These are phyloP conservation scores for Amylocarpus encephaloides DNA, from an alignment of 2,329 filamentous ascomycete genomes.

Conservation along the genomic window DNA sequence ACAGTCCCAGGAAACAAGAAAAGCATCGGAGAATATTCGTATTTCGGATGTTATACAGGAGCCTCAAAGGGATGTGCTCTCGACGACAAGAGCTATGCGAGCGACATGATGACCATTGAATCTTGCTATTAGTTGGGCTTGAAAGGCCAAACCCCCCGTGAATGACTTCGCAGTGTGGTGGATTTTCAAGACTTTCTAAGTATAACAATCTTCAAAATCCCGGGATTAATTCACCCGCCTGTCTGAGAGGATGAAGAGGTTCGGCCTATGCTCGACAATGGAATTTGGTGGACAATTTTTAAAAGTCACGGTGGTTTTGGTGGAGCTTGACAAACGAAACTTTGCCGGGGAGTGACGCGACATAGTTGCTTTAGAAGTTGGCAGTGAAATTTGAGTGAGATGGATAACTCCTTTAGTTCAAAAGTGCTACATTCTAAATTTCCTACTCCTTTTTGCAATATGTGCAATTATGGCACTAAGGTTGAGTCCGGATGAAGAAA, in stretches of 20 bases:
- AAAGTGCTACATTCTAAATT: too few relatives aligned
- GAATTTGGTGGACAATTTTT: too few relatives aligned
- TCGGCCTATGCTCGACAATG: too few relatives aligned
- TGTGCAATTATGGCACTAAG: too few relatives aligned
- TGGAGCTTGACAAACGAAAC: too few relatives aligned
- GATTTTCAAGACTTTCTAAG: conserved; percentile 20
- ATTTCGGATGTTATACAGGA: conserved; percentile 28
- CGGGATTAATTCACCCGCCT: not conserved
- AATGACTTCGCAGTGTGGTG: conserved; percentile 14
- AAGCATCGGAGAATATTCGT: conserved; percentile 12
- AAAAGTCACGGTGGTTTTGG: too few relatives aligned
- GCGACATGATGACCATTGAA: conserved; percentile 28
- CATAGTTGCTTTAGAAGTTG: too few relatives aligned
- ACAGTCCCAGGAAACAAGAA: conserved; percentile 7
- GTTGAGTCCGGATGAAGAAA: not conserved
- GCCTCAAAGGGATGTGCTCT: conserved; percentile 21
- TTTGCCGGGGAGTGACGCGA: too few relatives aligned
- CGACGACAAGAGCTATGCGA: conserved; percentile 11
- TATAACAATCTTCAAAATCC: conserved; percentile 10
- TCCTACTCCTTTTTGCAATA: too few relatives aligned
- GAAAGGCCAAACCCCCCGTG: conserved; percentile 12
- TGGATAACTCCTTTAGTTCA: too few relatives aligned
- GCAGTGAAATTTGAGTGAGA: too few relatives aligned
- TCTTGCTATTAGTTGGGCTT: conserved; percentile 25
- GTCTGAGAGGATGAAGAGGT: too few relatives aligned